Conservation (phyloP, 768 basidiomycete species). For the Lentinula boryana region DNA sequence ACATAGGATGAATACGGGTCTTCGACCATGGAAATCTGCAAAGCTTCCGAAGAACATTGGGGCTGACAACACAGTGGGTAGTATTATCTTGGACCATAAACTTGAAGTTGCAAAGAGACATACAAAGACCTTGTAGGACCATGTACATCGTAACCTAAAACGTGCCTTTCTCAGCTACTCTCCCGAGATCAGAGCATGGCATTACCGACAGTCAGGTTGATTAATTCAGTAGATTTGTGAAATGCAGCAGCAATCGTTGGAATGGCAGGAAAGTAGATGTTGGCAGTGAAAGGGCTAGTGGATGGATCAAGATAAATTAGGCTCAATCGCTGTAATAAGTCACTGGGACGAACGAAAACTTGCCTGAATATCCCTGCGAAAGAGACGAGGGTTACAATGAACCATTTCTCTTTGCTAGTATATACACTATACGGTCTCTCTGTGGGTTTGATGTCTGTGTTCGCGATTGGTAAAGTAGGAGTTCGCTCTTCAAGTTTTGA, state of each 20-base stretch:
- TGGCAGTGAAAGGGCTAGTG: conserved; percentile 61
- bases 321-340: neutral
- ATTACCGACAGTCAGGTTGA: conserved; percentile 64
- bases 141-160: conserved; percentile 63
- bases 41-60: conserved; percentile 69
- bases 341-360: neutral
- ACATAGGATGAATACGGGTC: conserved; percentile 59
- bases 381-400: conserved; percentile 52
- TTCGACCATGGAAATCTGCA: conserved; percentile 59
- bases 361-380: conserved; percentile 64
- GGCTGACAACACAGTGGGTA: conserved; percentile 24
- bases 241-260: conserved; percentile 61
- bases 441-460: neutral
- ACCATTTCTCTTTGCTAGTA: conserved; percentile 57
- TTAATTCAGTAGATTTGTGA: conserved; percentile 59
- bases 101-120: conserved; percentile 10
- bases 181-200: conserved; percentile 17
- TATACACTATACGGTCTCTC: conserved; percentile 40
- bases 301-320: neutral
- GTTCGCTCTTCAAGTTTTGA: neutral
- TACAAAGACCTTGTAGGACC: conserved; percentile 59
- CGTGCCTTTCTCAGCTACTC: conserved; percentile 9
- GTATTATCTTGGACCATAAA: neutral
- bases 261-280: conserved; percentile 77
- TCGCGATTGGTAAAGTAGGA: neutral